Evolutionary conservation across 148 eudicot genomes (phyloP).

Genomic region (Rheum nobile): DNA sequence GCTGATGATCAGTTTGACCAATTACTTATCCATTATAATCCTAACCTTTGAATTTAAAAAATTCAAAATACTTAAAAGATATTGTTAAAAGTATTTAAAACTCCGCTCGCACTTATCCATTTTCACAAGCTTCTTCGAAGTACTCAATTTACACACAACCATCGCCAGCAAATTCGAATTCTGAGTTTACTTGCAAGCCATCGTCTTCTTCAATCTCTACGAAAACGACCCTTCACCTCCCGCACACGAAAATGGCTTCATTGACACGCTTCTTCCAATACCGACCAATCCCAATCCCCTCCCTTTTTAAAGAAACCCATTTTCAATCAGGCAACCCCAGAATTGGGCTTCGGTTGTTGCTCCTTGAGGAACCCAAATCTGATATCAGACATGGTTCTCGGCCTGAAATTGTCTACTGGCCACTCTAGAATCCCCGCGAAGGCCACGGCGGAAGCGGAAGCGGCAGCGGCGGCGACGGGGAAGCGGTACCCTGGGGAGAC

Average conservation of each 20-base stretch:
- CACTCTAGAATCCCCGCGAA: conserved; percentile 14
- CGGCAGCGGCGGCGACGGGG: conserved; percentile 21
- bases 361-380: conserved; percentile 9
- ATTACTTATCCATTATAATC: too few species aligned
- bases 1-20: too few species aligned
- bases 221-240: not conserved
- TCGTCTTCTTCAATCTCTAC: not conserved
- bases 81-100: too few species aligned
- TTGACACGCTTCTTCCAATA: conserved; percentile 22
- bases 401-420: not conserved
- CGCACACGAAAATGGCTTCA: conserved; percentile 31
- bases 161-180: too few species aligned
- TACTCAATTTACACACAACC: too few species aligned
- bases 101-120: too few species aligned
- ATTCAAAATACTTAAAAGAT: too few species aligned
- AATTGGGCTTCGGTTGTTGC: conserved; percentile 6
- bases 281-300: conserved; percentile 29
- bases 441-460: conserved; percentile 9
- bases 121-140: too few species aligned
- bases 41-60: too few species aligned
- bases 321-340: conserved; percentile 1
- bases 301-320: conserved; percentile 16
- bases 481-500: conserved; percentile 32
- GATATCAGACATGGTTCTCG: conserved; percentile 14
- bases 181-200: conserved; percentile 22